A percentile compares a stretch with the other conserved stretches of the same genome.
Evolutionary conservation across 1,139 yeast genomes (phyloP).

Genomic region (Pneumocystis carinii): DNA sequence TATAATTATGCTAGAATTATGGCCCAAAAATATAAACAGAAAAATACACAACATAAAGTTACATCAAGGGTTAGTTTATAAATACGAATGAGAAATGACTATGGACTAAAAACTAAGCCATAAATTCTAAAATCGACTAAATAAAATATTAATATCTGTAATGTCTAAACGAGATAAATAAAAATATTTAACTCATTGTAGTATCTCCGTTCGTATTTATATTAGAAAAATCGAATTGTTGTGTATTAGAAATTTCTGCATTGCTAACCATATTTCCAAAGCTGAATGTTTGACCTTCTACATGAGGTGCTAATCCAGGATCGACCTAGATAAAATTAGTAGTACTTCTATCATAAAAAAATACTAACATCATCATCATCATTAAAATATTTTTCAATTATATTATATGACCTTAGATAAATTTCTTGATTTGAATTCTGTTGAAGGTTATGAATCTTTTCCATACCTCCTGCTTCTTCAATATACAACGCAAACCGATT

Average conservation of each 20-base stretch:
- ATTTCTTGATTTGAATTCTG: constrained; percentile 80
- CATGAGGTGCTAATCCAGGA: background rate
- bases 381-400: constrained; percentile 80
- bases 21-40: background rate
- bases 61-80: background rate
- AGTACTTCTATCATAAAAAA: background rate
- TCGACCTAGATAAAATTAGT: background rate
- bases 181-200: background rate
- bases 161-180: background rate
- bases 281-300: background rate
- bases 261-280: background rate
- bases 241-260: background rate
- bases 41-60: background rate
- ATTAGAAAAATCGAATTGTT: background rate
- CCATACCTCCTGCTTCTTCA: constrained; percentile 98
- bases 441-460: constrained; percentile 88
- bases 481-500: constrained; percentile 82
- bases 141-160: background rate
- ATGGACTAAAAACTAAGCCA: background rate
- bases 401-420: constrained; percentile 76
- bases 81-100: background rate
- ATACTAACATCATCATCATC: constrained; percentile 56
- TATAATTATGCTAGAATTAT: background rate
- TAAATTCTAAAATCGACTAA: background rate
- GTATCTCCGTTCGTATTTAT: background rate